Evolutionary conservation across 2,329 filamentous ascomycete species (phyloP).

Genomic region (Aschersonia sp.): DNA sequence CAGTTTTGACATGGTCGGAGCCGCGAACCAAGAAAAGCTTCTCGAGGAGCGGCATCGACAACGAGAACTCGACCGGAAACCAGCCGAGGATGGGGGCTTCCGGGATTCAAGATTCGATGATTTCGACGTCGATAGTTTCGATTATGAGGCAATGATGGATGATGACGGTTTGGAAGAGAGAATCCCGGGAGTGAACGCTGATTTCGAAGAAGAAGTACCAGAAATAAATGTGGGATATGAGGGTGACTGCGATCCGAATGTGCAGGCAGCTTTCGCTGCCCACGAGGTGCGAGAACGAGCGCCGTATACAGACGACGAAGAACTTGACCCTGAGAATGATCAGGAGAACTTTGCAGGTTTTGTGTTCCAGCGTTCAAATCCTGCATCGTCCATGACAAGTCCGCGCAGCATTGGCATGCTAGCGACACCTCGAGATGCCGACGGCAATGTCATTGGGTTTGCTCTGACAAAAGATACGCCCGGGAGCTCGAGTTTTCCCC

Average conservation of each 20-base stretch:
- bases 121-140: slow-evolving; percentile 44
- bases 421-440: slow-evolving; percentile 38
- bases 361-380: slow-evolving; percentile 39
- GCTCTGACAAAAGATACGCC: slow-evolving; percentile 34
- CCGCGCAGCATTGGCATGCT: slow-evolving; percentile 31
- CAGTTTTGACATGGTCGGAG: slow-evolving; percentile 67
- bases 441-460: slow-evolving; percentile 41
- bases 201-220: slow-evolving; percentile 29
- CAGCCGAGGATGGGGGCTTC: slow-evolving; percentile 18
- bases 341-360: slow-evolving; percentile 49
- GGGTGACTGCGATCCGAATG: background rate
- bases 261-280: background rate
- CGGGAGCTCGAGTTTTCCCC: slow-evolving; percentile 5
- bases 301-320: slow-evolving; percentile 1
- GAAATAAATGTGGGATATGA: slow-evolving; percentile 23
- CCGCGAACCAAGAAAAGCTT: slow-evolving; percentile 51
- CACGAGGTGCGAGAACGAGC: background rate
- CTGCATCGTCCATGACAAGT: slow-evolving; percentile 33
- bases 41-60: slow-evolving; percentile 61
- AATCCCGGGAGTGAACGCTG: slow-evolving; percentile 41
- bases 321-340: slow-evolving; percentile 34
- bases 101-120: slow-evolving; percentile 44
- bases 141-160: slow-evolving; percentile 50
- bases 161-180: slow-evolving; percentile 51
- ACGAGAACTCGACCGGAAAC: slow-evolving; percentile 46